Percentiles rank a stretch among this genome's conserved stretches.
Evolutionary conservation across 441 rosid species (phyloP).

Genomic region (Corymbia citriodora): DNA sequence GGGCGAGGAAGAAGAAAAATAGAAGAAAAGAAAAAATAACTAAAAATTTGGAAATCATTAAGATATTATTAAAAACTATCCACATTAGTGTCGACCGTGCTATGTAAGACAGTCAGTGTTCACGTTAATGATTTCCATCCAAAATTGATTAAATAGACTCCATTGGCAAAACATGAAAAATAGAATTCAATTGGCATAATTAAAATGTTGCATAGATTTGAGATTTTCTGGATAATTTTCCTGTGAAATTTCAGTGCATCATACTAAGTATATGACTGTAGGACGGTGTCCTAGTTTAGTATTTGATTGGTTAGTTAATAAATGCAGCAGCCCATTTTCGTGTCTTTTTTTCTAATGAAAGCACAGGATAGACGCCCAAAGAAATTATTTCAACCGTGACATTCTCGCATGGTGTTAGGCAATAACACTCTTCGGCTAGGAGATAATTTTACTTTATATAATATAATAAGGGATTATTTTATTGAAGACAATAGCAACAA

Average conservation of each 20-base stretch:
- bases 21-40: no score
- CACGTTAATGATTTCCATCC: no score
- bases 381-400: background rate
- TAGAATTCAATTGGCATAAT: no score
- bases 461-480: background rate
- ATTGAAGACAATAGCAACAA: background rate
- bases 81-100: no score
- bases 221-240: no score
- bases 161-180: no score
- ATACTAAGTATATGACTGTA: background rate
- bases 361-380: background rate
- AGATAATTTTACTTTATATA: background rate
- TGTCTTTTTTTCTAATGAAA: background rate
- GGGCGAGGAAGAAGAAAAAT: no score
- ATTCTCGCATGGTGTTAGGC: background rate
- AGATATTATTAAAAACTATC: no score
- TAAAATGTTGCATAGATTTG: no score
- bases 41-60: no score
- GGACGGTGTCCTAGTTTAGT: background rate
- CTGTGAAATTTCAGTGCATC: background rate
- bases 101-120: no score
- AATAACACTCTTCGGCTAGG: background rate
- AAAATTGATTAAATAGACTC: no score
- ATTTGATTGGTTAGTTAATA: background rate
- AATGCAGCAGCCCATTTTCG: background rate